Evolutionary conservation across 257 asterid species (phyloP), one percentile per base, ranked within the genome.

Genomic region (Prunella vulgaris): DNA sequence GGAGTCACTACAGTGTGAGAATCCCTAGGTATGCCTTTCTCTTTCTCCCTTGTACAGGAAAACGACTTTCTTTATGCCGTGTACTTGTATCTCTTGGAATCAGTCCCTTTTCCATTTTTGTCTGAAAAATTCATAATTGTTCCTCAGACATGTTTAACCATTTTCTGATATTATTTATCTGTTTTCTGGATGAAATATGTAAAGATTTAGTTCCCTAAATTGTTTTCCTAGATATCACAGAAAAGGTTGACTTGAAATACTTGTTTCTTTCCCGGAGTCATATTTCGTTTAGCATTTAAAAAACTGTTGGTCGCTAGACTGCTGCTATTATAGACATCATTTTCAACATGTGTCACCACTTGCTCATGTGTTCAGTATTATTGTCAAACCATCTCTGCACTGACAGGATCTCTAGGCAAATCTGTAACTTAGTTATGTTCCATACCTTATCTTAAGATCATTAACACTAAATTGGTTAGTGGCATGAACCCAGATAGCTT

Each of bases 1-100:
- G 99, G 68, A 90, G 93, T 78, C 96, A 93, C 82, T 84, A 93
- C 85, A 88, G 87, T 76, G 72, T 93, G 76, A 87, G 96, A 73
- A 88, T 93, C 73, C 97, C 96, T 46, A 88, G 97, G 99, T 93
- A 60, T 58, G 49, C 42, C 56, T 60, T 60, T 53, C 57, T 27
- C 59, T 42, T 69, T 22, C 27, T 48, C 57, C 17, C 51, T 10
- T 40, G 18, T 32, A 13, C 10, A 38, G 5, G 7, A 24, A 25
- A 44, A 30, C 14, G 18, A 44, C 22, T 18, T 5, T 10, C 38
- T 25, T 4, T 56, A 24, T 67, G 44, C 38, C 21, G 49, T 64
- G 66, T 57, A 60, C 69, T 24, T 64, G 33, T 64, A 49, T 27
- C 8, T 54, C 24, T 49, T 22, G 37, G 51, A 24, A 32, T 46